Evolutionary conservation across 2,329 filamentous ascomycete genomes (phyloP).

Genomic region (Colletotrichum graminicola): DNA sequence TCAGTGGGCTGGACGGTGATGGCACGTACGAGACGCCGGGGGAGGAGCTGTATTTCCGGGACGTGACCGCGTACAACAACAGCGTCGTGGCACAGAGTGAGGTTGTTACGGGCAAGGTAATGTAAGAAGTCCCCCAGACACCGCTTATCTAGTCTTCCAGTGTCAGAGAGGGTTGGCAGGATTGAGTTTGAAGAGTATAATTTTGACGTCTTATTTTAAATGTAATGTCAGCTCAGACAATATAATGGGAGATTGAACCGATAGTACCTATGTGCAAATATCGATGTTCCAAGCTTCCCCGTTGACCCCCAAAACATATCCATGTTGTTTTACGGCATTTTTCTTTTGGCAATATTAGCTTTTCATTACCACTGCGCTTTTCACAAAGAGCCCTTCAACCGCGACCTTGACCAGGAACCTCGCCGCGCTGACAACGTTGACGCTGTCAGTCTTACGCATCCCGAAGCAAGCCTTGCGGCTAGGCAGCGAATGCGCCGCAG

Average conservation of each 20-base stretch:
- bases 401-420: conserved; percentile 52
- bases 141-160: not conserved
- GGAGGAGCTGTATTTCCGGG: conserved; percentile 66
- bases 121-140: not conserved
- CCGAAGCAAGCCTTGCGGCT: conserved; percentile 1
- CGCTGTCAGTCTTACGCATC: no score
- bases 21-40: conserved; percentile 53
- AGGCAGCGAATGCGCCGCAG: no score
- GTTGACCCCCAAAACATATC: no score
- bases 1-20: conserved; percentile 57
- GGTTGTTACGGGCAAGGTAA: conserved; percentile 47
- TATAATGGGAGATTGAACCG: not conserved
- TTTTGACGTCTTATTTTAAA: not conserved
- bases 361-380: not conserved
- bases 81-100: conserved; percentile 63
- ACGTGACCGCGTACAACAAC: conserved; percentile 67
- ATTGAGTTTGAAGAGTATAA: not conserved
- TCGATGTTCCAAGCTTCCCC: no score
- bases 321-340: no score
- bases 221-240: not conserved
- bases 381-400: conserved; percentile 44
- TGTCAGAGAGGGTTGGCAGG: no score
- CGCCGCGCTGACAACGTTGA: no score
- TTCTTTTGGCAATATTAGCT: not conserved
- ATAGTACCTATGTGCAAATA: no score